Evolutionary conservation across 2,329 filamentous ascomycete genomes (phyloP).

Genomic region (Microdochium trichocladiopsis): DNA sequence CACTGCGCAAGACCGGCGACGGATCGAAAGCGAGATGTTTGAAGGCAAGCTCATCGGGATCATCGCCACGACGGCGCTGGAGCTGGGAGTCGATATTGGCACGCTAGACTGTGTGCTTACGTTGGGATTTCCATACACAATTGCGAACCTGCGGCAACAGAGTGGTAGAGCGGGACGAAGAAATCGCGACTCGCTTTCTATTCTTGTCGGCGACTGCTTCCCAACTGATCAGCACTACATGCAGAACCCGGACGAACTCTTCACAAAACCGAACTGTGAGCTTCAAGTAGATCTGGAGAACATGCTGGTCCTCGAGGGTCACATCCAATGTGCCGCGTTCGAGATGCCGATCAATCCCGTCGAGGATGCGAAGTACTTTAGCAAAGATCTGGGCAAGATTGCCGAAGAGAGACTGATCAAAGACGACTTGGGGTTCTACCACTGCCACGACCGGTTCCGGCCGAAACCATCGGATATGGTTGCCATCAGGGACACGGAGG

Average conservation of each 20-base stretch:
- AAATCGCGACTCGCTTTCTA: constrained; percentile 87
- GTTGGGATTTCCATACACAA: constrained; percentile 91
- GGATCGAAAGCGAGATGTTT: constrained; percentile 95
- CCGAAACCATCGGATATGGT: constrained; percentile 79
- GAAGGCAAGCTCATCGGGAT: constrained; percentile 89
- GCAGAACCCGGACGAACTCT: constrained; percentile 90
- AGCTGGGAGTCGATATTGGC: constrained; percentile 93
- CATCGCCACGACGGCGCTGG: constrained; percentile 85
- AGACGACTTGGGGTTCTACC: constrained; percentile 77
- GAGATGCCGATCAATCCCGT: constrained; percentile 86
- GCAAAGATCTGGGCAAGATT: constrained; percentile 61
- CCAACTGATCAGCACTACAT: constrained; percentile 95
- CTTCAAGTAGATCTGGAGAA: constrained; percentile 90
- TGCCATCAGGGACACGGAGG: constrained; percentile 78
- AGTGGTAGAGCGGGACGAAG: constrained; percentile 86
- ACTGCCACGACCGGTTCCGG: constrained; percentile 82
- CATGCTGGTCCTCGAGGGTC: constrained; percentile 84
- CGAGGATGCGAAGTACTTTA: constrained; percentile 74
- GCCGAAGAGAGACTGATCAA: constrained; percentile 66
- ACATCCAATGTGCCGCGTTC: constrained; percentile 90
- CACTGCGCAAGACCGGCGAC: constrained; percentile 79
- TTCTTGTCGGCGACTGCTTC: constrained; percentile 83
- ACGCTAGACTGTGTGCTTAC: constrained; percentile 89
- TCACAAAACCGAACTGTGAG: constrained; percentile 83
- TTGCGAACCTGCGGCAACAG: constrained; percentile 90